Evolutionary conservation across 1,284 basidiomycete genomes (phyloP).

Genomic region (Golubevia pallescens): DNA sequence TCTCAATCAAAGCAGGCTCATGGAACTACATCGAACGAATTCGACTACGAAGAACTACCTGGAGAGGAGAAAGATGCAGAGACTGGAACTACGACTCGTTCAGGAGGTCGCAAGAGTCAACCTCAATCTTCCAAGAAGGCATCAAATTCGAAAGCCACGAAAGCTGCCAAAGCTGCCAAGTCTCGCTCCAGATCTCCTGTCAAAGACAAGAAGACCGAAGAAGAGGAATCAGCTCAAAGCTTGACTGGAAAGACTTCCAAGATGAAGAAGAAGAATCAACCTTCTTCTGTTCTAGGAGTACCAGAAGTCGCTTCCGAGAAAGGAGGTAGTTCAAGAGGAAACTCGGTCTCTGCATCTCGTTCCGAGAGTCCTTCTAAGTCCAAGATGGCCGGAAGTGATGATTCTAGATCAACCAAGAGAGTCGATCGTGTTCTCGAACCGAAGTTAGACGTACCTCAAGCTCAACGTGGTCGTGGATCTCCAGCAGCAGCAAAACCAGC

Average conservation of each 20-base stretch:
- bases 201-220: background rate
- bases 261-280: background rate
- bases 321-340: background rate
- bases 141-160: no score
- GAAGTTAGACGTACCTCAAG: background rate
- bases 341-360: background rate
- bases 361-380: background rate
- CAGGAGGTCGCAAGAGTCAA: background rate
- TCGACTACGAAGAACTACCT: background rate
- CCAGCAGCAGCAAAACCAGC: background rate
- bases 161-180: no score
- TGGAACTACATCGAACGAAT: background rate
- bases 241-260: background rate
- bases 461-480: background rate
- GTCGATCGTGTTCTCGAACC: background rate
- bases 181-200: background rate
- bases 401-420: background rate
- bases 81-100: background rate
- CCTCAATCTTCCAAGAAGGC: background rate
- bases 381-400: background rate
- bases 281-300: background rate
- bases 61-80: background rate
- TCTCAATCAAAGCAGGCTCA: background rate
- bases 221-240: background rate
- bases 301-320: background rate